Evolutionary conservation across 1,284 basidiomycete species (phyloP).

Genomic region (Psilocybe mexicana): DNA sequence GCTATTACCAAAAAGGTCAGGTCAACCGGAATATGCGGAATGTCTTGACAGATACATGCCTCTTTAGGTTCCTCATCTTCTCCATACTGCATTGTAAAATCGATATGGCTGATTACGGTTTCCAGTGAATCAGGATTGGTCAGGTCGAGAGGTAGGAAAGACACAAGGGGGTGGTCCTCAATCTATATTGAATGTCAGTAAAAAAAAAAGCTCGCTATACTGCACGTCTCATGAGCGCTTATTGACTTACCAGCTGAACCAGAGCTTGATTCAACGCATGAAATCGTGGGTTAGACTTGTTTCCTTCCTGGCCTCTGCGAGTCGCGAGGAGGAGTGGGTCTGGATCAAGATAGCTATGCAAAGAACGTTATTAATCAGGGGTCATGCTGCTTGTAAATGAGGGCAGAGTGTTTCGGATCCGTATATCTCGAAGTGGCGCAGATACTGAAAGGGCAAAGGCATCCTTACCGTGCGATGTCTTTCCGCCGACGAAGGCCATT

Average conservation of each 20-base stretch:
- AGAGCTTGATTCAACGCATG: slow-evolving; percentile 94
- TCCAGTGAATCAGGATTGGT: slow-evolving; percentile 89
- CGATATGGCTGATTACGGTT: slow-evolving; percentile 91
- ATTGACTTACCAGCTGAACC: slow-evolving; percentile 80
- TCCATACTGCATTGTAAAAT: slow-evolving; percentile 96
- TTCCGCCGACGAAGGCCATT: slow-evolving; percentile 73
- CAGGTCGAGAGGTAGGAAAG: slow-evolving; percentile 94
- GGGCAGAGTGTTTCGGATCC: background rate
- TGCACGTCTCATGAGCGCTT: background rate
- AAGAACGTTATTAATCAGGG: slow-evolving; percentile 4
- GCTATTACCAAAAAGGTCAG: slow-evolving; percentile 12
- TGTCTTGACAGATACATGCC: slow-evolving; percentile 39
- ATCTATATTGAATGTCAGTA: slow-evolving; percentile 65
- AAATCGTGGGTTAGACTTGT: slow-evolving; percentile 81
- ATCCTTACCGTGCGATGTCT: slow-evolving; percentile 75
- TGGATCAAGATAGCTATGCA: slow-evolving; percentile 86
- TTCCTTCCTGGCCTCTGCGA: slow-evolving; percentile 61
- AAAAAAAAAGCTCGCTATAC: background rate
- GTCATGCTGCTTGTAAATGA: background rate
- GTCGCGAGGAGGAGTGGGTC: slow-evolving; percentile 89
- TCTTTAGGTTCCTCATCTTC: slow-evolving; percentile 93
- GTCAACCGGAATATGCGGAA: slow-evolving; percentile 2
- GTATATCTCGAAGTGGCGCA: background rate
- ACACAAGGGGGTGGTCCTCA: slow-evolving; percentile 97
- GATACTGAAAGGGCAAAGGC: background rate